Percentiles rank a stretch among this genome's conserved stretches.
Conservation (phyloP, 495 filamentous ascomycete genomes). For the Aspergillus sclerotioniger region DNA sequence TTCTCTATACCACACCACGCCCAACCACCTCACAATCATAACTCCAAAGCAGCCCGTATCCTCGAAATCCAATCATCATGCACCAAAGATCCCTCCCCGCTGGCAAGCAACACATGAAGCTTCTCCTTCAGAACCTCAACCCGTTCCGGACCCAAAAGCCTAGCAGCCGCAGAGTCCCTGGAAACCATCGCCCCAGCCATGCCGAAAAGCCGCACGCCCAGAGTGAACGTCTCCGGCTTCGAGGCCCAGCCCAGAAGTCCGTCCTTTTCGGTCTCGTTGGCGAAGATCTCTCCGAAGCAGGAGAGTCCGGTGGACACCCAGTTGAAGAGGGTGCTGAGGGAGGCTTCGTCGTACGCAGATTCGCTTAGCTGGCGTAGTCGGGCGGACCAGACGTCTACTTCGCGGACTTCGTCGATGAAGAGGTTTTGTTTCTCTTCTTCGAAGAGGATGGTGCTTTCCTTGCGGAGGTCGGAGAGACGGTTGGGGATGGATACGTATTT, state of each 20-base stretch:
- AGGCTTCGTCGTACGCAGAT: slow-evolving; percentile 20
- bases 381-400: slow-evolving; percentile 62
- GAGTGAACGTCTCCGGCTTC: slow-evolving; percentile 66
- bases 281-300: slow-evolving; percentile 38
- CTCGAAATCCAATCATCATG: slow-evolving; percentile 37
- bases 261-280: slow-evolving; percentile 39
- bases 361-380: slow-evolving; percentile 37
- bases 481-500: slow-evolving; percentile 38
- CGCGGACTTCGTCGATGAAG: slow-evolving; percentile 74
- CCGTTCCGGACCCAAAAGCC: slow-evolving; percentile 24
- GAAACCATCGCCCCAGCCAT: slow-evolving; percentile 46
- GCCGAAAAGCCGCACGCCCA: slow-evolving; percentile 57
- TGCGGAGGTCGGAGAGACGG: slow-evolving; percentile 48
- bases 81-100: slow-evolving; percentile 26
- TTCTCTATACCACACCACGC: not conserved
- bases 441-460: slow-evolving; percentile 73
- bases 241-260: slow-evolving; percentile 71
- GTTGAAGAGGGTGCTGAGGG: slow-evolving; percentile 28
- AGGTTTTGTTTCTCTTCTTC: slow-evolving; percentile 88
- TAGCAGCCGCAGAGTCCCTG: slow-evolving; percentile 30
- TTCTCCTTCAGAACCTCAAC: slow-evolving; percentile 16
- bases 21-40: not conserved
- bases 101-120: slow-evolving; percentile 22
- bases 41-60: slow-evolving; percentile 28
- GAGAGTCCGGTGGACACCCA: slow-evolving; percentile 62